phyloP scores from a whole-genome alignment of 2,329 filamentous ascomycete genomes.

The Microsporum canis region DNA sequence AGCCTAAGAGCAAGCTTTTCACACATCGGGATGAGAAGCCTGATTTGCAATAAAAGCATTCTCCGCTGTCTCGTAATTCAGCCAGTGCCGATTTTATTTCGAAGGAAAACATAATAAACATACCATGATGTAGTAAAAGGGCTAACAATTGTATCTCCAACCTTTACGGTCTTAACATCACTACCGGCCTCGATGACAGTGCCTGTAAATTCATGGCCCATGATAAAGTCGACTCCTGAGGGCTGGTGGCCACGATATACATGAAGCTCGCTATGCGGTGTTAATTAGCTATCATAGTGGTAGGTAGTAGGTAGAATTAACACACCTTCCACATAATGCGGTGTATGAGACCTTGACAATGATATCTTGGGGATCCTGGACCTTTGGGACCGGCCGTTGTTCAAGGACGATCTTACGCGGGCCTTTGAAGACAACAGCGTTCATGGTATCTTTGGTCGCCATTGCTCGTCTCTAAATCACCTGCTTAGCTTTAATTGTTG shows the following conservation, averaged over 20 bases:
- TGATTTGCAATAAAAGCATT: conserved; percentile 76
- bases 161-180: conserved; percentile 54
- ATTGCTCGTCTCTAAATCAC: conserved; percentile 14
- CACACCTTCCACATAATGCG: conserved; percentile 77
- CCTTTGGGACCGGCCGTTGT: conserved; percentile 63
- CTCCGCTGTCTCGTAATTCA: conserved; percentile 36
- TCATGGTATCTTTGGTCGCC: conserved; percentile 52
- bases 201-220: conserved; percentile 78
- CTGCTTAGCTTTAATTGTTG: no score
- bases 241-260: conserved; percentile 72
- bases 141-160: conserved; percentile 68
- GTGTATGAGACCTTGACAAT: conserved; percentile 75
- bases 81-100: not conserved
- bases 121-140: conserved; percentile 76
- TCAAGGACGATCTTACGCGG: conserved; percentile 64
- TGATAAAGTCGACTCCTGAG: conserved; percentile 52
- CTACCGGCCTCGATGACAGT: conserved; percentile 56
- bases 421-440: conserved; percentile 77
- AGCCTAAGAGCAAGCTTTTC: conserved; percentile 60
- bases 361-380: conserved; percentile 61
- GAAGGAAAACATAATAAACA: conserved; percentile 17
- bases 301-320: conserved; percentile 12
- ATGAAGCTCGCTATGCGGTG: conserved; percentile 58
- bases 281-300: not conserved
- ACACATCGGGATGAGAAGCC: conserved; percentile 68